Conservation (phyloP, 306 rosid species). For the Cicer cuneatum region DNA sequence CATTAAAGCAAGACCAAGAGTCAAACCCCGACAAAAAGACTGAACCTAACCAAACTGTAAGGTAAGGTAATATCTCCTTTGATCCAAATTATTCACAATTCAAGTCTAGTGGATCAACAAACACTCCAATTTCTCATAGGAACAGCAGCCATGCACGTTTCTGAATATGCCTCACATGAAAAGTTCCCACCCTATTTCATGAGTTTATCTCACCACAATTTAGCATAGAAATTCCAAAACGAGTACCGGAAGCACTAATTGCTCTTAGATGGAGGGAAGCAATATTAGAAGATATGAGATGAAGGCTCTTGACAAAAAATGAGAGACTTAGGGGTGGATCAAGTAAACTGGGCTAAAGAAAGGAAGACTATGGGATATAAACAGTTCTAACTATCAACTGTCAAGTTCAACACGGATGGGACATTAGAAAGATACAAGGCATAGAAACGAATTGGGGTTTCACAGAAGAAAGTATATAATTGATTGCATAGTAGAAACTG, state of each 20-base stretch:
- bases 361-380: neutral
- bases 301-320: neutral
- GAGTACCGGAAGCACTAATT: neutral
- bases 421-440: neutral
- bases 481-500: neutral
- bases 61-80: neutral
- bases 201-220: neutral
- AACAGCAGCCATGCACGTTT: neutral
- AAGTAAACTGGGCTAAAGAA: constrained; percentile 1
- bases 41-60: neutral
- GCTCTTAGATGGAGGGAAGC: neutral
- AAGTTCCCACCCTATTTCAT: neutral
- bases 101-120: neutral
- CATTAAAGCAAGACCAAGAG: no score
- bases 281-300: neutral
- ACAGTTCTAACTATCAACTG: neutral
- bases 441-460: neutral
- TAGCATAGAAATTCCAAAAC: neutral
- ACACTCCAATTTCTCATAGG: neutral
- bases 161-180: neutral
- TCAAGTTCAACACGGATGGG: neutral
- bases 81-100: neutral
- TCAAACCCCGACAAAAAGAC: no score
- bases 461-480: neutral
- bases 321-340: neutral